A percentile compares a stretch with the other conserved stretches of the same genome.
Evolutionary conservation across 345 rosid species (phyloP).

Genomic region (Leavenworthia alabamica): DNA sequence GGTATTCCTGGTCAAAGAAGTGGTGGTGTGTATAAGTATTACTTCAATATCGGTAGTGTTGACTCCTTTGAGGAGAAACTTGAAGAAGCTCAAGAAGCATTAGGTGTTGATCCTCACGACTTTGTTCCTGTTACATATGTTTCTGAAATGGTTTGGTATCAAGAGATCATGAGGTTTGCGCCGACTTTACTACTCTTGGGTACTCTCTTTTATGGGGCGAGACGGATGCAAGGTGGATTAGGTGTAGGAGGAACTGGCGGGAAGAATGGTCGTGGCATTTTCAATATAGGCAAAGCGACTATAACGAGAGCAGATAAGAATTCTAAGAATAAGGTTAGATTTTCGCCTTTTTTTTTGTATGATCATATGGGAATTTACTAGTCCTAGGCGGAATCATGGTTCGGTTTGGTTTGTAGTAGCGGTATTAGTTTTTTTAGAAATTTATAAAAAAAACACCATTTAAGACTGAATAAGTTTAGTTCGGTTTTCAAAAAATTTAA

Average conservation of each 20-base stretch:
- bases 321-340: constrained; percentile 75
- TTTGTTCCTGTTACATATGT: constrained; percentile 68
- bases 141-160: constrained; percentile 71
- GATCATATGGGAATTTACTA: not conserved
- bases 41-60: constrained; percentile 82
- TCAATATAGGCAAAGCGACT: constrained; percentile 90
- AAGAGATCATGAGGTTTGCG: constrained; percentile 74
- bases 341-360: not conserved
- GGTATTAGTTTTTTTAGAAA: too few species aligned
- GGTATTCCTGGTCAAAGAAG: constrained; percentile 38
- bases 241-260: constrained; percentile 88
- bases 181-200: constrained; percentile 73
- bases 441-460: too few species aligned
- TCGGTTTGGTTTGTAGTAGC: too few species aligned
- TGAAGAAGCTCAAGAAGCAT: constrained; percentile 83
- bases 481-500: too few species aligned
- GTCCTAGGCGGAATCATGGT: too few species aligned
- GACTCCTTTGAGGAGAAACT: constrained; percentile 91
- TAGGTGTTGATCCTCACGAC: constrained; percentile 73
- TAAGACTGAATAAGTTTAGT: too few species aligned
- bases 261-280: constrained; percentile 77
- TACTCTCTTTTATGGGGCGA: constrained; percentile 56
- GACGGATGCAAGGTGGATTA: constrained; percentile 75
- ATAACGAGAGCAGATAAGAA: constrained; percentile 82
- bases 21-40: constrained; percentile 62